These are phyloP conservation scores for Trichocomaceae sp. DNA, from an alignment of 2,329 filamentous ascomycete genomes.

Conservation along the genomic window DNA sequence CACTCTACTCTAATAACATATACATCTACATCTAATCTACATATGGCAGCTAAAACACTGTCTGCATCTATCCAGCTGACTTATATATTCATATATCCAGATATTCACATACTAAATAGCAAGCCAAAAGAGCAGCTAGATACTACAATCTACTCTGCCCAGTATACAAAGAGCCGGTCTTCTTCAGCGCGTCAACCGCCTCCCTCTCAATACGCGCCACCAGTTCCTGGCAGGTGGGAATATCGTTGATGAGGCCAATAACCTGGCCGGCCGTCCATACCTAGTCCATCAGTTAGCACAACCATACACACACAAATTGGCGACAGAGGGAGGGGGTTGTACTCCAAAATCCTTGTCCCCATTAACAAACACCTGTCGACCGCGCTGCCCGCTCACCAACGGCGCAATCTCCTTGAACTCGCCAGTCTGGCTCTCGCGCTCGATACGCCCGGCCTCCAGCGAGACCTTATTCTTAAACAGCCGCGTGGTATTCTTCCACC, in stretches of 20 bases:
- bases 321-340: constrained; percentile 16
- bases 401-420: constrained; percentile 86
- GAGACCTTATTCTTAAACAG: constrained; percentile 89
- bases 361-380: constrained; percentile 83
- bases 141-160: constrained; percentile 53
- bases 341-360: constrained; percentile 87
- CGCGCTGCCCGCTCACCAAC: constrained; percentile 82
- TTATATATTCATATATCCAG: no score
- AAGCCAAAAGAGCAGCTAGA: no score
- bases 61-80: no score
- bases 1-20: no score
- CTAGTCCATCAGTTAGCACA: no score
- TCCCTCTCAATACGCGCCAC: constrained; percentile 70
- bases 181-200: constrained; percentile 59
- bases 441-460: constrained; percentile 70
- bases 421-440: constrained; percentile 72
- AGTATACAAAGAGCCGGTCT: constrained; percentile 50
- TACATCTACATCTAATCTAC: no score
- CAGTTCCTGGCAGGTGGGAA: constrained; percentile 66
- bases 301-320: neutral
- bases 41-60: no score
- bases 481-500: constrained; percentile 89
- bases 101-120: no score
- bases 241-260: constrained; percentile 79
- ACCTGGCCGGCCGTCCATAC: constrained; percentile 98